Evolutionary conservation across 2,329 filamentous ascomycete species (phyloP).

Genomic region (Cytospora piceicola): DNA sequence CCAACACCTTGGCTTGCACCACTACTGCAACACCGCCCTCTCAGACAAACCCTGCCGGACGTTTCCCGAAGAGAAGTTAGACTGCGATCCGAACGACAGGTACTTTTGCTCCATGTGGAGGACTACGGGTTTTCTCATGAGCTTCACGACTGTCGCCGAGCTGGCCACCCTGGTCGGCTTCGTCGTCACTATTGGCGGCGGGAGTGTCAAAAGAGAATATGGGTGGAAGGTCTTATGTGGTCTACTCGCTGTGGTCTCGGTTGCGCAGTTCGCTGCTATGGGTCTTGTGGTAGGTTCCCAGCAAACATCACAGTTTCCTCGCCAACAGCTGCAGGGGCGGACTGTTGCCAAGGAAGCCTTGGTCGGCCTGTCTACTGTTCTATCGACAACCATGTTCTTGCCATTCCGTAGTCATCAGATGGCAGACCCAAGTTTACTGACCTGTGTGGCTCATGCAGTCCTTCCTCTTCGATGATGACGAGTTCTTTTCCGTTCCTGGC

Average conservation of each 20-base stretch:
- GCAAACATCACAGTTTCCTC: not conserved
- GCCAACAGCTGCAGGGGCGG: not conserved
- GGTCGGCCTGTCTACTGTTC: not conserved
- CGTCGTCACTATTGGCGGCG: constrained; percentile 74
- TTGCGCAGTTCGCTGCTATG: constrained; percentile 77
- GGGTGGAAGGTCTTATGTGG: constrained; percentile 79
- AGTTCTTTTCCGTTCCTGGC: constrained; percentile 77
- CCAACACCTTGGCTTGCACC: constrained; percentile 77
- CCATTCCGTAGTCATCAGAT: no score
- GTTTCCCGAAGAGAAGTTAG: constrained; percentile 69
- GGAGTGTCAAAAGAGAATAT: constrained; percentile 75
- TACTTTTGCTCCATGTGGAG: constrained; percentile 94
- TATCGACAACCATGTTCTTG: not conserved
- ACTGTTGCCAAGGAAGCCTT: not conserved
- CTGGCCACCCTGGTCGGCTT: constrained; percentile 81
- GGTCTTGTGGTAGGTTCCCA: constrained; percentile 73
- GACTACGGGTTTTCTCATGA: constrained; percentile 81
- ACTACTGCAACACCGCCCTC: constrained; percentile 72
- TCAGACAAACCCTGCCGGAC: constrained; percentile 56
- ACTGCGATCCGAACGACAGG: constrained; percentile 65
- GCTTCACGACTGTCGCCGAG: constrained; percentile 80
- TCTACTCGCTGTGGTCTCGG: constrained; percentile 66
- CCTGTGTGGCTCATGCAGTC: constrained; percentile 55
- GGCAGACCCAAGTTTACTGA: constrained; percentile 17
- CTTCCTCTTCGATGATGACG: constrained; percentile 81